Conservation (phyloP, 2,329 filamentous ascomycete genomes). For the Fusarium redolens region DNA sequence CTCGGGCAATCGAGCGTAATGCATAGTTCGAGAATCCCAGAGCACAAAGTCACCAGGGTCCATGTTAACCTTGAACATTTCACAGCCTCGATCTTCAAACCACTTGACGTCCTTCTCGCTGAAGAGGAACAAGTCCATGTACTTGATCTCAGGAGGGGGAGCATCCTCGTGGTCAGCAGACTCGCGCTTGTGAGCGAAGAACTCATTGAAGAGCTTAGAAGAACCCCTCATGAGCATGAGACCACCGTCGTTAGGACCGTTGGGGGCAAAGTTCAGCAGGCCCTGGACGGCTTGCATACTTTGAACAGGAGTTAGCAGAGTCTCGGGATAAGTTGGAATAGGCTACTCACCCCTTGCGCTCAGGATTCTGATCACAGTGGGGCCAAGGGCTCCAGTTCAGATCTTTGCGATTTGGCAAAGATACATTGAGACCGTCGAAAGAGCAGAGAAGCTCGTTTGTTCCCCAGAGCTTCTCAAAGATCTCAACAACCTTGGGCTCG, state of each 20-base stretch:
- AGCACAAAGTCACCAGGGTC: constrained; percentile 58
- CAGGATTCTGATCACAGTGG: constrained; percentile 39
- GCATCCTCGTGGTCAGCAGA: constrained; percentile 46
- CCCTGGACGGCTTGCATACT: constrained; percentile 24
- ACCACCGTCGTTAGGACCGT: constrained; percentile 50
- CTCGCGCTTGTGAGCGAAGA: constrained; percentile 49
- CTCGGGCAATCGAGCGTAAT: constrained; percentile 54
- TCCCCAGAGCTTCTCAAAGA: constrained; percentile 59
- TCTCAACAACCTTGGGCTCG: constrained; percentile 58
- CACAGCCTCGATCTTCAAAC: constrained; percentile 48
- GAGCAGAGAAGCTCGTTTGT: constrained; percentile 61
- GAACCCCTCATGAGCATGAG: constrained; percentile 48
- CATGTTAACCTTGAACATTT: constrained; percentile 53
- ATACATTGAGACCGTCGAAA: constrained; percentile 53
- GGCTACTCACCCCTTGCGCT: constrained; percentile 45
- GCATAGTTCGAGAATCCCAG: constrained; percentile 55
- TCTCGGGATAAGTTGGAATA: not conserved
- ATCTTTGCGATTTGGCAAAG: constrained; percentile 55
- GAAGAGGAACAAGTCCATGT: constrained; percentile 48
- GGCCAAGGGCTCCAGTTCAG: constrained; percentile 42
- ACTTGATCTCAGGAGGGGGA: constrained; percentile 50
- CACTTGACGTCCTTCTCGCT: constrained; percentile 51
- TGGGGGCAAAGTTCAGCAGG: constrained; percentile 44
- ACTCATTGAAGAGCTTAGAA: constrained; percentile 47
- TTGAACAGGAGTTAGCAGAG: not conserved